Percentiles rank a stretch among this genome's conserved stretches.
Conservation (phyloP, 768 basidiomycete genomes). For the Dioszegia crocea region DNA sequence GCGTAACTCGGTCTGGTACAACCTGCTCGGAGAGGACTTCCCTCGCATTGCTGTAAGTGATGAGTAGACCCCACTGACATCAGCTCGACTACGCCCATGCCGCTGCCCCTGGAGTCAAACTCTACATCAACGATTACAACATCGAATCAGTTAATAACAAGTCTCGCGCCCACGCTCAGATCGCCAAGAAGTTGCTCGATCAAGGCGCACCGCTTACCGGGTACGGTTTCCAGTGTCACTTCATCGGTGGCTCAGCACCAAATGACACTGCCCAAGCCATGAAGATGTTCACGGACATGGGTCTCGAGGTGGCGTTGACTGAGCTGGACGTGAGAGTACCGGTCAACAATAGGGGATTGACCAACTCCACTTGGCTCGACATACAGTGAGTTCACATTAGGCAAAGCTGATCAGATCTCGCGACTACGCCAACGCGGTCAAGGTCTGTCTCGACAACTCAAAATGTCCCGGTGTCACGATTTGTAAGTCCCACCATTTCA, state of each 20-base stretch:
- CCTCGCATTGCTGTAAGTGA: constrained; percentile 26
- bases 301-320: constrained; percentile 42
- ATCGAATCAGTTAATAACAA: constrained; percentile 44
- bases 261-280: constrained; percentile 26
- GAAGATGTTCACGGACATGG: constrained; percentile 40
- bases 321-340: constrained; percentile 41
- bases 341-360: constrained; percentile 24
- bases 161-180: constrained; percentile 20
- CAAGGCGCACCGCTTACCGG: constrained; percentile 34
- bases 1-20: constrained; percentile 33
- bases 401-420: constrained; percentile 16
- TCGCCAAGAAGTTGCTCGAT: constrained; percentile 25
- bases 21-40: constrained; percentile 38
- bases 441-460: constrained; percentile 29
- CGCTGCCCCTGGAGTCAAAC: constrained; percentile 38
- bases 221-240: constrained; percentile 33
- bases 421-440: constrained; percentile 28
- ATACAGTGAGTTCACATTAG: constrained; percentile 20
- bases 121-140: constrained; percentile 47
- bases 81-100: constrained; percentile 34
- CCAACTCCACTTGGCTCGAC: constrained; percentile 27
- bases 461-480: constrained; percentile 35
- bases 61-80: neutral
- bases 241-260: constrained; percentile 24
- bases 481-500: constrained; percentile 11